Evolutionary conservation across 2,329 filamentous ascomycete genomes (phyloP), one percentile per base, ranked within the genome.

Genomic region (Ophiocordyceps unilateralis): DNA sequence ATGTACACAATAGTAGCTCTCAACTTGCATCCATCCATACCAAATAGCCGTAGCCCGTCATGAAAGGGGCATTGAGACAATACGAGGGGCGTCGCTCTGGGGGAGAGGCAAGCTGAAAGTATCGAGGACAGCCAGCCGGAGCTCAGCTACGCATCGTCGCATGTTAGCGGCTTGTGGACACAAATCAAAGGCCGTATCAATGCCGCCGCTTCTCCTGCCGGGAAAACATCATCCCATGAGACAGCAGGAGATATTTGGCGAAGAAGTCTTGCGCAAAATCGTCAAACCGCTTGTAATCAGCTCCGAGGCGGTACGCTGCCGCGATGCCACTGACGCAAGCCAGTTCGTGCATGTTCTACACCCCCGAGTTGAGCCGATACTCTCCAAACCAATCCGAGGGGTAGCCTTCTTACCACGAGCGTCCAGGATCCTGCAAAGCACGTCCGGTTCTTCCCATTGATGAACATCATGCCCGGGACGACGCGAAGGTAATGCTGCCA

Each of bases 311-410:
- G 43, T 81, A 81, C 0, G 80, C 81, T 2, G 80, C 81, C 4
- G 78, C 76, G 40, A 84, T 81, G 0, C 81, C 80, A 44, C 72
- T 76, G 41, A 85, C 77, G 44, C 78, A 77, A 1, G 81, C 81
- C 10, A 82, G 66, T 52, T 85, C 81, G 50, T 85, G 76, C 51
- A 76, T 76, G 48, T 79, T 79, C 72, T 72, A 45, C 15, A 30
- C n/a, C 6, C 14, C 15, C n/a, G 12, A 20, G 10, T 20, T 20
- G 17, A 8, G 12, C 11, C 11, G 5, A 3, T 12, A 15, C n/a
- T 14, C 15, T 28, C 4, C n/a, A n/a, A n/a, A n/a, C n/a, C n/a
- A n/a, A n/a, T n/a, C n/a, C n/a, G 34, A 40, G 15, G 15, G 15
- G 17, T 14, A 28, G n/a, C 21, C 11, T 19, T 58, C 64, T 54